These are phyloP conservation scores for Brettanomyces naardenensis DNA, from an alignment of 805 yeast genomes.

Conservation along the genomic window DNA sequence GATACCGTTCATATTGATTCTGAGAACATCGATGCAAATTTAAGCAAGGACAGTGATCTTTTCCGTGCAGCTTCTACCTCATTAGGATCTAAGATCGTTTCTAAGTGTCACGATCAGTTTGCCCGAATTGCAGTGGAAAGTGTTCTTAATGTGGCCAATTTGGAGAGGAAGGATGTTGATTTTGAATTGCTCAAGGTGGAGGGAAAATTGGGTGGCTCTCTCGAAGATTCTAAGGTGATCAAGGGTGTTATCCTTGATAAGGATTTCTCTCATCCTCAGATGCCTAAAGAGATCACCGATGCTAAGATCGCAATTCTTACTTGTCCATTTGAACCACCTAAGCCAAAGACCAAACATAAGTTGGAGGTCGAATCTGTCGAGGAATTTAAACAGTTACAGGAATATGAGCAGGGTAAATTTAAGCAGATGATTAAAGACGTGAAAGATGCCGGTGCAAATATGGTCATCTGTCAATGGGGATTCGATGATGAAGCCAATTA, in stretches of 20 bases:
- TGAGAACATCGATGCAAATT: constrained; percentile 19
- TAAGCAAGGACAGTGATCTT: constrained; percentile 41
- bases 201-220: constrained; percentile 91
- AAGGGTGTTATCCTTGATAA: constrained; percentile 92
- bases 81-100: constrained; percentile 90
- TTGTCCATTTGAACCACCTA: constrained; percentile 99
- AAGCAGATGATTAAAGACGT: constrained; percentile 83
- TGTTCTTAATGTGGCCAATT: constrained; percentile 85
- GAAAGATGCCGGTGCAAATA: constrained; percentile 86
- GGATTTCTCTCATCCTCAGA: constrained; percentile 97
- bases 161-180: constrained; percentile 89
- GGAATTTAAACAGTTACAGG: constrained; percentile 85
- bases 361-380: constrained; percentile 89
- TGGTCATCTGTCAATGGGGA: constrained; percentile 99
- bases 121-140: constrained; percentile 98
- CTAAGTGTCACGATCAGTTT: constrained; percentile 87
- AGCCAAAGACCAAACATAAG: constrained; percentile 98
- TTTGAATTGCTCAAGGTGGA: constrained; percentile 93
- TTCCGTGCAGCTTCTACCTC: constrained; percentile 92
- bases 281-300: constrained; percentile 76
- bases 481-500: constrained; percentile 98
- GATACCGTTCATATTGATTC: constrained; percentile 32
- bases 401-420: constrained; percentile 86
- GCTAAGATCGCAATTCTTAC: constrained; percentile 92
- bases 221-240: constrained; percentile 77